Conservation (phyloP, 495 filamentous ascomycete species). For the Thermothielavioides terrestris region DNA sequence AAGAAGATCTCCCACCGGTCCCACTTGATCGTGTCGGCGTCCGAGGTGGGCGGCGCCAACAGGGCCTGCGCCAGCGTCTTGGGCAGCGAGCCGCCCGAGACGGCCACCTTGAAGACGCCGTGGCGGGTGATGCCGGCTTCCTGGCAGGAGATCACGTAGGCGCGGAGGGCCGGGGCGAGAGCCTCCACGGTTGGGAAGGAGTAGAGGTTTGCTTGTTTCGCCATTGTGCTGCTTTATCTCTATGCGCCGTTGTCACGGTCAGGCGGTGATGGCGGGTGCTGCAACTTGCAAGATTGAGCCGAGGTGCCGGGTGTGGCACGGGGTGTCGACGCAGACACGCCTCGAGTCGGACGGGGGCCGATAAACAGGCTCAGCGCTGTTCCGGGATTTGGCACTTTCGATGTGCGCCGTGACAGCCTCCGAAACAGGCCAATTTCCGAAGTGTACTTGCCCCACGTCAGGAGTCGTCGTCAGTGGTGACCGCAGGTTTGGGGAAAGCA, state of each 20-base stretch:
- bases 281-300: neutral
- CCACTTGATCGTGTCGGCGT: conserved; percentile 61
- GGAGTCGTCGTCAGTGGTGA: too few species aligned
- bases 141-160: conserved; percentile 73
- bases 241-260: neutral
- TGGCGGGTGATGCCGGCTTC: conserved; percentile 71
- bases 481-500: neutral
- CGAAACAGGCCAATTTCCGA: neutral
- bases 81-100: conserved; percentile 92
- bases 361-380: neutral
- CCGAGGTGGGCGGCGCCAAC: conserved; percentile 53
- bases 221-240: conserved; percentile 38
- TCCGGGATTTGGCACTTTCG: neutral
- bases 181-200: conserved; percentile 58
- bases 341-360: neutral
- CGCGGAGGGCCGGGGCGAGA: conserved; percentile 65
- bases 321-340: neutral
- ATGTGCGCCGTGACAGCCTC: neutral
- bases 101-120: conserved; percentile 74
- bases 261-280: neutral
- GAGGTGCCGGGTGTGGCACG: neutral
- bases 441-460: too few species aligned
- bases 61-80: conserved; percentile 73
- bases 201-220: conserved; percentile 75
- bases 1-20: conserved; percentile 96